Evolutionary conservation across 306 rosid species (phyloP).

Genomic region (Mimosa bimucronata): DNA sequence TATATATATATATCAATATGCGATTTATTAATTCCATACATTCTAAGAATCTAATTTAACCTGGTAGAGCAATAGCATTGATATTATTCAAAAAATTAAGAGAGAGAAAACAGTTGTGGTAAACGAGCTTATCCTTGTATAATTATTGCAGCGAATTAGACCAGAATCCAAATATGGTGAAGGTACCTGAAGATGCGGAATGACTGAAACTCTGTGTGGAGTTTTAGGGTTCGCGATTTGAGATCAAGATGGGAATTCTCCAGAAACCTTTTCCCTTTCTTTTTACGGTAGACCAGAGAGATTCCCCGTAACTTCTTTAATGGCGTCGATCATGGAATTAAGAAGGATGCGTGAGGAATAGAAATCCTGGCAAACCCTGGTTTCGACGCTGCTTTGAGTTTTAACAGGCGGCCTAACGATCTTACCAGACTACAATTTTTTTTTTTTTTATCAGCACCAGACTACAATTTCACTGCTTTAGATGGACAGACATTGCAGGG

Average conservation of each 20-base stretch:
- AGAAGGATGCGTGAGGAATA: slow-evolving; percentile 40
- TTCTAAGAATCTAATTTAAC: slow-evolving; percentile 27
- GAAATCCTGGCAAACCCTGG: slow-evolving; percentile 38
- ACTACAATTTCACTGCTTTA: not conserved
- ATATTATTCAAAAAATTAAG: not conserved
- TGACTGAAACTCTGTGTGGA: slow-evolving; percentile 24
- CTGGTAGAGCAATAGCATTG: slow-evolving; percentile 4
- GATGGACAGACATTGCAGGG: too few species aligned
- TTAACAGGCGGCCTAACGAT: not conserved
- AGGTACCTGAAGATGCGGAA: slow-evolving; percentile 54
- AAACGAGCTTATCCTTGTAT: not conserved
- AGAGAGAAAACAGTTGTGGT: not conserved
- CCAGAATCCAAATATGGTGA: slow-evolving; percentile 24
- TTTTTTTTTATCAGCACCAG: too few species aligned
- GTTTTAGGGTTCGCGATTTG: slow-evolving; percentile 51
- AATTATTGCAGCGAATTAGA: not conserved
- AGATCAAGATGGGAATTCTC: slow-evolving; percentile 53
- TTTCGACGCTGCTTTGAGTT: slow-evolving; percentile 26
- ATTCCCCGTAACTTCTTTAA: slow-evolving; percentile 34
- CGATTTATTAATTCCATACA: not conserved
- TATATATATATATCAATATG: not conserved
- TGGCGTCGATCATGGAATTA: slow-evolving; percentile 29
- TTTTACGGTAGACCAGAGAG: not conserved
- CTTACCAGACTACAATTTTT: not conserved
- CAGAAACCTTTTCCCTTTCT: not conserved